A percentile compares a stretch with the other conserved stretches of the same genome.
Conservation (phyloP, 2,329 filamentous ascomycete genomes). For the Ceratocystis huliohia region DNA sequence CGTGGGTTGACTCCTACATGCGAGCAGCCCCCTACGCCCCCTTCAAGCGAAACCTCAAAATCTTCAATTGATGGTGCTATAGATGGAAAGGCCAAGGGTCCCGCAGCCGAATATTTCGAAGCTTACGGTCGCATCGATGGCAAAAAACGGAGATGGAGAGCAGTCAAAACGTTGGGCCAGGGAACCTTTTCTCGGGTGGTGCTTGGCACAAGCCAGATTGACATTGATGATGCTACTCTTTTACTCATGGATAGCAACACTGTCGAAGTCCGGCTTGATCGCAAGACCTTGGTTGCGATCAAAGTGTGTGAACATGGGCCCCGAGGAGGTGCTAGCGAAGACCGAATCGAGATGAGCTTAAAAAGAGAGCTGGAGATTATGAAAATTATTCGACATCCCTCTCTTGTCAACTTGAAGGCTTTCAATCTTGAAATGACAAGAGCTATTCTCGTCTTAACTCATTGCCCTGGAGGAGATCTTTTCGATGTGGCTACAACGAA, state of each 20-base stretch:
- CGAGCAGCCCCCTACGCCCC: conserved; percentile 63
- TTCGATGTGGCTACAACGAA: conserved; percentile 80
- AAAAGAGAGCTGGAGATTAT: conserved; percentile 94
- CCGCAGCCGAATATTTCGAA: conserved; percentile 52
- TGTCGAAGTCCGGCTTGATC: conserved; percentile 33
- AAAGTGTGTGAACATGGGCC: conserved; percentile 95
- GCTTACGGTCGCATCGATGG: conserved; percentile 53
- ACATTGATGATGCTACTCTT: conserved; percentile 33
- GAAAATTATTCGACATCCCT: conserved; percentile 76
- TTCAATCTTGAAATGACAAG: conserved; percentile 76
- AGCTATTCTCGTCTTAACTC: conserved; percentile 75
- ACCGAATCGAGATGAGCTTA: conserved; percentile 82
- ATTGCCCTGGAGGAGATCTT: conserved; percentile 86
- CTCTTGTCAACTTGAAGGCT: conserved; percentile 78
- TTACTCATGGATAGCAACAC: conserved; percentile 25
- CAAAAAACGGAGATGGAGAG: conserved; percentile 66
- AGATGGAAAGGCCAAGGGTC: conserved; percentile 31
- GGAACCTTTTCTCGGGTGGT: conserved; percentile 94
- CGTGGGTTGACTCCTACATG: conserved; percentile 54
- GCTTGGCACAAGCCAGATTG: conserved; percentile 68
- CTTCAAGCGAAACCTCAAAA: conserved; percentile 59
- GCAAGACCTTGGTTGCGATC: conserved; percentile 78
- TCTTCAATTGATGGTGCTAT: conserved; percentile 31
- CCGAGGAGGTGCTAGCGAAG: conserved; percentile 81
- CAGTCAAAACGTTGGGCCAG: conserved; percentile 69